Evolutionary conservation across 306 rosid species (phyloP), one percentile per base, ranked within the genome.

Genomic region (Sicyos edulis): DNA sequence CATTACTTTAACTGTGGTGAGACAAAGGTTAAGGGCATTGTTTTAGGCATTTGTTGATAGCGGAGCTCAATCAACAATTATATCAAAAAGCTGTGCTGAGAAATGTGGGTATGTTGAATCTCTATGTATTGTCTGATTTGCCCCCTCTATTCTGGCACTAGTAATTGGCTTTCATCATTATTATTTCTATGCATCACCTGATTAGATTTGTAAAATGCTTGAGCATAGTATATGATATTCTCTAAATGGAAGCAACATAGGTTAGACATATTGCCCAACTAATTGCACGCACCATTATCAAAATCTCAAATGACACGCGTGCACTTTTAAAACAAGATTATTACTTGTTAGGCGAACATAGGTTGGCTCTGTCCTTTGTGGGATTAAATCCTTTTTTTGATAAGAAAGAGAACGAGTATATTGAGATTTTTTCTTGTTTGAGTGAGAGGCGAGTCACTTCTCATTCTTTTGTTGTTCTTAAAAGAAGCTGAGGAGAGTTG

Each of bases 11-110:
- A 66, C 72, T 47, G 21, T 11, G 44, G 57, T 4, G 15, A 37
- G 37, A 20, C 1, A 19, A 42, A 42, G 51, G 37, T 64, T 60
- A 74, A 65, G 71, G 57, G 14, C 52, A 77, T 74, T 78, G 68
- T 58, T 74, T 76, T 84, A 93, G 99, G 99, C 99, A 80, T 93
- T 93, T 85, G 97, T 93, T 69, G 99, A 93, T 72, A 93, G 99
- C 75, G 99, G 99, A 81, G 99, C 99, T 21, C 99, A 93, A 71
- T 91, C 99, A 70, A 93, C 99, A 58, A 93, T 93, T 65, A 93
- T 93, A 82, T 93, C 99, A 44, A 93, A 93, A 89, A 89, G 83
- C 73, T 93, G 99, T 63, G 99, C 97, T 71, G 99, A 93, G 83
- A 88, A 93, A 62, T 87, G 85, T 64, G 99, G 99, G 99, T 93